Conservation (phyloP, 2,329 filamentous ascomycete species). For the Fusarium sp. region DNA sequence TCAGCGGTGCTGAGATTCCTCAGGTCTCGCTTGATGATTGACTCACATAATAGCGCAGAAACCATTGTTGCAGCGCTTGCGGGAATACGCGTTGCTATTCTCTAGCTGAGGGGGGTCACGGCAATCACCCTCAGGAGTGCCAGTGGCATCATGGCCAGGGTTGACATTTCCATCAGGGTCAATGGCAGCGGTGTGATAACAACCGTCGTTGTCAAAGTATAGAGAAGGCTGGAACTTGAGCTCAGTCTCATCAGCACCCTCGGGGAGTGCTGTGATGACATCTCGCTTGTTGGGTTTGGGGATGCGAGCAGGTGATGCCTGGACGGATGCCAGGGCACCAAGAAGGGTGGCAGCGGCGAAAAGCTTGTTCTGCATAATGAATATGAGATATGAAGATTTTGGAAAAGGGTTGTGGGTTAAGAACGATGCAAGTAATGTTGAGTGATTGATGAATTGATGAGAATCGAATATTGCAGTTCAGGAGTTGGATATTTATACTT, state of each 20-base stretch:
- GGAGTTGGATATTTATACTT: constrained; percentile 6
- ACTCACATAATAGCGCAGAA: constrained; percentile 46
- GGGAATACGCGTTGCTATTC: constrained; percentile 47
- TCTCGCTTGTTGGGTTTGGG: constrained; percentile 37
- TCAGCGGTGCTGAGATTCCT: no score
- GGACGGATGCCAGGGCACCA: constrained; percentile 30
- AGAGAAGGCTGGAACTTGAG: constrained; percentile 50
- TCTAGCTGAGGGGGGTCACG: constrained; percentile 45
- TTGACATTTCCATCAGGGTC: constrained; percentile 48
- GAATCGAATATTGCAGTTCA: neutral
- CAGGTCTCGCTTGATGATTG: fast-evolving
- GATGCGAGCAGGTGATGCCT: constrained; percentile 24
- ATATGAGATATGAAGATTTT: neutral
- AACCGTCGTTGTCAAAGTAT: constrained; percentile 53
- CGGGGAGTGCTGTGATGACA: constrained; percentile 45
- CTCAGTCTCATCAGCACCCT: constrained; percentile 47
- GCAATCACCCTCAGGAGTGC: constrained; percentile 44
- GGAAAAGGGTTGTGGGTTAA: neutral
- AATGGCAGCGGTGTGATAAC: constrained; percentile 59
- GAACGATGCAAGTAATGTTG: neutral
- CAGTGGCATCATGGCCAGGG: constrained; percentile 40
- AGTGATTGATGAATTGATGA: neutral
- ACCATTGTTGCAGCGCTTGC: constrained; percentile 48
- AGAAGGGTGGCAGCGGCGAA: constrained; percentile 27
- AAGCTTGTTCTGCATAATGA: constrained; percentile 30